These are phyloP conservation scores for Moringa oleifera DNA, from an alignment of 345 rosid species.

Conservation along the genomic window DNA sequence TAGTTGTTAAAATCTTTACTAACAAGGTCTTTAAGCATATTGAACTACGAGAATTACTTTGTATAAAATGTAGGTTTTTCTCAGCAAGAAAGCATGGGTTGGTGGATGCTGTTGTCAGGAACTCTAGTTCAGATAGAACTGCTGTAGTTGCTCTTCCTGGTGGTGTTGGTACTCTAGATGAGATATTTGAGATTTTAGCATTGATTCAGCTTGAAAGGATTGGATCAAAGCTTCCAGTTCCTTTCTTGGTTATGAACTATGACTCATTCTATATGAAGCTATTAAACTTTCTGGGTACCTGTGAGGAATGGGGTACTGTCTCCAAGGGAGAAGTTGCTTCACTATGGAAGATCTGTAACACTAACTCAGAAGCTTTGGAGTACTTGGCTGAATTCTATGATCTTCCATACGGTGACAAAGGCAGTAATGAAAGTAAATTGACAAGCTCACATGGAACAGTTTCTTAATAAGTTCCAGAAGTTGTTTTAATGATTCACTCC, in stretches of 20 bases:
- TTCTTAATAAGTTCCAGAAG: slow-evolving; percentile 8
- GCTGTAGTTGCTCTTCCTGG: slow-evolving; percentile 86
- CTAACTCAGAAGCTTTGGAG: slow-evolving; percentile 63
- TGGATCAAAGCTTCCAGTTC: slow-evolving; percentile 71
- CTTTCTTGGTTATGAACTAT: slow-evolving; percentile 83
- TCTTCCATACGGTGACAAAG: slow-evolving; percentile 19
- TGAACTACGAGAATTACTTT: not conserved
- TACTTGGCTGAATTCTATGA: slow-evolving; percentile 63
- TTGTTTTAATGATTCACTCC: too few relatives aligned
- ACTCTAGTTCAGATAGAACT: slow-evolving; percentile 45
- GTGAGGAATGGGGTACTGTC: slow-evolving; percentile 74
- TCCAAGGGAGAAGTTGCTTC: slow-evolving; percentile 68
- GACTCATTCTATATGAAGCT: slow-evolving; percentile 71
- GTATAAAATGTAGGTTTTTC: slow-evolving; percentile 57
- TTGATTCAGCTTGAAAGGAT: slow-evolving; percentile 79
- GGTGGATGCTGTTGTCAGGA: slow-evolving; percentile 75
- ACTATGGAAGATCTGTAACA: slow-evolving; percentile 73
- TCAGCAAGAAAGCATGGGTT: slow-evolving; percentile 93
- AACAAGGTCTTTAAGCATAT: not conserved
- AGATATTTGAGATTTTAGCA: slow-evolving; percentile 78
- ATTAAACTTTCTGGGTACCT: slow-evolving; percentile 65
- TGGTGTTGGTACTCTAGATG: slow-evolving; percentile 89
- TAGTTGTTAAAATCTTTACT: not conserved
- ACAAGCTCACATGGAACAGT: slow-evolving; percentile 10
- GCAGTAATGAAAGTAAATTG: slow-evolving; percentile 13